Evolutionary conservation across 1,284 basidiomycete species (phyloP), one percentile per base, ranked within the genome.

Genomic region (Trametes sp.): DNA sequence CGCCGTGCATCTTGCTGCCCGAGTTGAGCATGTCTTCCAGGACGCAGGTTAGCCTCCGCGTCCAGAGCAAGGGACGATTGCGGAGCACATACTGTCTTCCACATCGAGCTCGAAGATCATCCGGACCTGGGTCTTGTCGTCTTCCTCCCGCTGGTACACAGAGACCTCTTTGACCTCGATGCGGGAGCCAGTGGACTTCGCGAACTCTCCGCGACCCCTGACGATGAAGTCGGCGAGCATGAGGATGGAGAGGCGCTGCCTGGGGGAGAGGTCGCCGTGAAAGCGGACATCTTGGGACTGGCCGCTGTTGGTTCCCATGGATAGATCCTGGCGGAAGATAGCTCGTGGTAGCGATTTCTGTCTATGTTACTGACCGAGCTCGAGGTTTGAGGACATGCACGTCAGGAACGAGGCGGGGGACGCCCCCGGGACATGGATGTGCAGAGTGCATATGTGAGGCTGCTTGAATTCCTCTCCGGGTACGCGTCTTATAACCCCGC

Each of bases 11-110:
- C 16, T 50, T 57, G 14, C 28, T 28, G 9, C 11, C 61, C 4
- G 59, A 44, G 28, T 66, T 66, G 46, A 62, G 51, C 64, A 66
- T 66, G 29, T 66, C 64, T 65, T 45, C 24, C n/a, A 38, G 36
- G 36, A 11, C 23, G n/a, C 33, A 35, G 16, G 24, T 53, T 28
- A 53, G 6, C 10, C 3, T 33, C 11, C 23, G 14, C n/a, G 19
- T 5, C 5, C 28, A 5, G 14, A 29, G n/a, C 21, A 14, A 21
- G n/a, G 23, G 26, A 21, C 26, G n/a, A n/a, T n/a, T n/a, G n/a
- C n/a, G 24, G 41, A 41, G 14, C 19, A 13, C 61, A 11, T n/a
- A 65, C 64, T 61, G 41, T 41, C 14, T 3, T 14, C 46, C 10
- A 57, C 38, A 8, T 58, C 64, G 26, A 62, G 44, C 46, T 66